These are phyloP conservation scores for Rickenella mellea DNA, from an alignment of 768 basidiomycete genomes.

Conservation along the genomic window DNA sequence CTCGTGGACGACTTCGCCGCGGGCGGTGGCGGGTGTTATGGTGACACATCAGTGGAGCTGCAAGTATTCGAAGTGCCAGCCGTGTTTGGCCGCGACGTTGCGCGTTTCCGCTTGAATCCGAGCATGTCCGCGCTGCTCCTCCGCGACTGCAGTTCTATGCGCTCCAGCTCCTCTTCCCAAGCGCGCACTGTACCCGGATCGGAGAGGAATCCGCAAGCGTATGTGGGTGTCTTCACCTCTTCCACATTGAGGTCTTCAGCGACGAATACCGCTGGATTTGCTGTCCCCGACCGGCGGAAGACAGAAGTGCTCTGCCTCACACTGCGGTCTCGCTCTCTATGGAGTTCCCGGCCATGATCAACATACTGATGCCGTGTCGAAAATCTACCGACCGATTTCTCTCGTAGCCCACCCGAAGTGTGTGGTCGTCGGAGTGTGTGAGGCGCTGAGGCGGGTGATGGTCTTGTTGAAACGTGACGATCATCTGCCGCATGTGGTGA, in stretches of 20 bases:
- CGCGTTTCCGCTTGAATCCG: constrained; percentile 10
- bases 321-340: background rate
- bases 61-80: background rate
- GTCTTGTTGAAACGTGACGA: constrained; percentile 4
- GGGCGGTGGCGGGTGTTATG: too few species aligned
- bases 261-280: background rate
- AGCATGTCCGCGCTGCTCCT: constrained; percentile 29
- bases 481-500: constrained; percentile 2
- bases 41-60: too few species aligned
- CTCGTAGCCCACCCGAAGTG: constrained; percentile 65
- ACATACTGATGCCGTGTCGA: constrained; percentile 6
- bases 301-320: background rate
- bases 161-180: constrained; percentile 73
- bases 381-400: constrained; percentile 23
- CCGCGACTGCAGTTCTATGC: constrained; percentile 57
- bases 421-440: constrained; percentile 47
- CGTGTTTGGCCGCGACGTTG: background rate
- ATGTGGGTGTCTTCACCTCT: constrained; percentile 21
- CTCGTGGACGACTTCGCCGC: too few species aligned
- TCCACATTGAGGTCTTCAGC: background rate
- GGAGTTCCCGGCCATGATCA: constrained; percentile 13
- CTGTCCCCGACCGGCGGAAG: constrained; percentile 3
- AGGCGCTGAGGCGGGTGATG: constrained; percentile 10
- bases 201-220: constrained; percentile 20
- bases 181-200: constrained; percentile 33